Conservation (phyloP, 2,329 filamentous ascomycete species). For the Podosphaera xanthii region DNA sequence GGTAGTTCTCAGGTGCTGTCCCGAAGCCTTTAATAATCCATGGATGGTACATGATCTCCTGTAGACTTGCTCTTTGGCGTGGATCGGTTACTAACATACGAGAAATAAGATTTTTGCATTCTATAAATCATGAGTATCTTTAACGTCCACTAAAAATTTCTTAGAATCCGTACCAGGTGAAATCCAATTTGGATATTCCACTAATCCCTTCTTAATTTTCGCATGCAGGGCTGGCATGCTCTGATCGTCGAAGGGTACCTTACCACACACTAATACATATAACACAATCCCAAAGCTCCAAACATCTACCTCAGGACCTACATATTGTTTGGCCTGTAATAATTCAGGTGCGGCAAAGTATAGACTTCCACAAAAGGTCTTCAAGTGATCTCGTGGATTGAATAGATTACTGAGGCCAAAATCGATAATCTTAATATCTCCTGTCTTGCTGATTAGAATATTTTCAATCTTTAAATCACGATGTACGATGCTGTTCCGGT, state of each 20-base stretch:
- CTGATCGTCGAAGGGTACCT: constrained; percentile 96
- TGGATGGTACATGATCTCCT: constrained; percentile 82
- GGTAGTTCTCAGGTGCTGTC: constrained; percentile 67
- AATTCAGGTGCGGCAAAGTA: constrained; percentile 95
- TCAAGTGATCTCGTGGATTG: constrained; percentile 60
- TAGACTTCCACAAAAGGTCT: constrained; percentile 91
- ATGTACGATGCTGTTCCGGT: constrained; percentile 94
- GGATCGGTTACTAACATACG: constrained; percentile 94
- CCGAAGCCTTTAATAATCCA: constrained; percentile 92
- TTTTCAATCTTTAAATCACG: constrained; percentile 97
- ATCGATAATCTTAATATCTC: constrained; percentile 98
- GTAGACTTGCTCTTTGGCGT: constrained; percentile 59
- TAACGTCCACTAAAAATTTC: neutral
- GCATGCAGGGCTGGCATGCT: constrained; percentile 96
- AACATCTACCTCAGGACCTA: constrained; percentile 85
- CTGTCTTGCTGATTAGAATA: constrained; percentile 95
- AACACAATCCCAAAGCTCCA: constrained; percentile 99
- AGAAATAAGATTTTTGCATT: constrained; percentile 81
- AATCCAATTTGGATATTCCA: constrained; percentile 89
- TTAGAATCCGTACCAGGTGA: constrained; percentile 45
- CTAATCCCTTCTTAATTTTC: constrained; percentile 92
- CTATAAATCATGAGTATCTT: constrained; percentile 23
- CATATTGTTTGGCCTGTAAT: constrained; percentile 81
- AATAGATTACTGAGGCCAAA: constrained; percentile 96
- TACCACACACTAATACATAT: constrained; percentile 90